Evolutionary conservation across 2,329 filamentous ascomycete species (phyloP), one percentile per base, ranked within the genome.

Genomic region (Aureobasidium sp.): DNA sequence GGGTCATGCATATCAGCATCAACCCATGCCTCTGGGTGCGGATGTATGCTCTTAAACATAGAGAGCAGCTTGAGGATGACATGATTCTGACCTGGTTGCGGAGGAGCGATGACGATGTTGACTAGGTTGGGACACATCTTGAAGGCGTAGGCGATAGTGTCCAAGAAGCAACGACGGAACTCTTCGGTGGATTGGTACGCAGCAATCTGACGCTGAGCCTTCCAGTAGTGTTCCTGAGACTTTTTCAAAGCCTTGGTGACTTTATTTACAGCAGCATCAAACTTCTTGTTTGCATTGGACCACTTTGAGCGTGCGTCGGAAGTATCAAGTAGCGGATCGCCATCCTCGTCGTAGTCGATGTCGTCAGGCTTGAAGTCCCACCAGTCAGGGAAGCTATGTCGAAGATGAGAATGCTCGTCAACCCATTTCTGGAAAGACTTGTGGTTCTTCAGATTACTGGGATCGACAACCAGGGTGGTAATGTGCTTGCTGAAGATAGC

Each of bases 401-500:
- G 42, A 13, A 59, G 13, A 8, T 59, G 21, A 9, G 10, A 7
- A 5, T 59, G 44, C 13, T 48, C 25, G 8, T 59, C 44, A 9
- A 39, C 10, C 54, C 55, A 49, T 5, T 21, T 6, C 25, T 49
- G 2, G 27, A 49, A 32, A 2, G 7, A 25, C 13, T 10, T 2
- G 25, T 36, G 16, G 5, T 21, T 13, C 9, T 50, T 50, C 36
- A 59, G 5, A 5, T 11, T 13, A 5, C 21, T 61, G 10, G 8
- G 11, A 10, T 55, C 42, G 8, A 53, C 39, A 8, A 55, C 32
- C 0, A 61, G 16, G 9, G 59, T 61, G 3, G 29, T 61, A 42
- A 47, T 27, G 15, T 61, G 16, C 15, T 61, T 61, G 49, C 42
- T 55, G 34, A 61, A 55, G 21, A 30, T 25, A 5, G 59, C 42